Evolutionary conservation across 768 basidiomycete species (phyloP).

Genomic region (Galerina sulciceps): DNA sequence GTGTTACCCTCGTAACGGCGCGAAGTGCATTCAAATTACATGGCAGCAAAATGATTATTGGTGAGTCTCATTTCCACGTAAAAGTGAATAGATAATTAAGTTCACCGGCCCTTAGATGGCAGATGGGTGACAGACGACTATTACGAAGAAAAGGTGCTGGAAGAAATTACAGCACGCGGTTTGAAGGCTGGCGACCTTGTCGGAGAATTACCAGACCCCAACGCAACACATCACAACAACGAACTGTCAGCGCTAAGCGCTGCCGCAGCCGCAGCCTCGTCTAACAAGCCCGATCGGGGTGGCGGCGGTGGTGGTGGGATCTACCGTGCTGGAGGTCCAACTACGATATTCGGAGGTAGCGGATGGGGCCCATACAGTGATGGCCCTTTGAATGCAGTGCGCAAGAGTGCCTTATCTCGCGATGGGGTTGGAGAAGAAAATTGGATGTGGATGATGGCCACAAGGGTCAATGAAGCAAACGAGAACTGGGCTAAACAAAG

Average conservation of each 20-base stretch:
- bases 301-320: constrained; percentile 66
- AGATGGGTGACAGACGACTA: constrained; percentile 96
- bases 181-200: constrained; percentile 83
- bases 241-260: constrained; percentile 45
- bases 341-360: constrained; percentile 85
- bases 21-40: constrained; percentile 94
- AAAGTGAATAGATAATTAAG: not conserved
- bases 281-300: constrained; percentile 46
- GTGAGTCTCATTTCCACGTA: constrained; percentile 46
- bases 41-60: constrained; percentile 87
- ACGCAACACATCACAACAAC: constrained; percentile 53
- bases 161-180: constrained; percentile 80
- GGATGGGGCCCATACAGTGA: constrained; percentile 91
- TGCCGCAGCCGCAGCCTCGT: constrained; percentile 31
- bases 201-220: constrained; percentile 80
- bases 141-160: constrained; percentile 83
- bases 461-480: constrained; percentile 64
- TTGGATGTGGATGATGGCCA: constrained; percentile 88
- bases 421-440: constrained; percentile 87
- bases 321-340: constrained; percentile 91
- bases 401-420: constrained; percentile 77
- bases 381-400: constrained; percentile 82
- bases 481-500: constrained; percentile 66
- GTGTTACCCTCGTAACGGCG: constrained; percentile 92
- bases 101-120: constrained; percentile 60